Evolutionary conservation across 2,329 filamentous ascomycete species (phyloP).

Genomic region (Cladobotryum mycophilum): DNA sequence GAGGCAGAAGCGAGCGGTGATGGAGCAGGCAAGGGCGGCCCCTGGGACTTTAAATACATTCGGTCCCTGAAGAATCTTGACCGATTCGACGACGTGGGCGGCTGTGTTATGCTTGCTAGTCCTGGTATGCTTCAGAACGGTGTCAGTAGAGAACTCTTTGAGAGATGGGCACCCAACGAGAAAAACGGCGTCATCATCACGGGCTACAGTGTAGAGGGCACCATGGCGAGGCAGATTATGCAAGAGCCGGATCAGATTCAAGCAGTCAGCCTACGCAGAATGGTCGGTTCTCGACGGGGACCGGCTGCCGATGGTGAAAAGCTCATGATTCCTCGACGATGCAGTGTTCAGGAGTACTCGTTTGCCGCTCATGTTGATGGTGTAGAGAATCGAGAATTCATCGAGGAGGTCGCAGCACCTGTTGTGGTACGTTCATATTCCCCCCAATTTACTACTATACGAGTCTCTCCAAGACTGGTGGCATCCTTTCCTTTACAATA

Average conservation of each 20-base stretch:
- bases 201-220: slow-evolving; percentile 96
- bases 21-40: slow-evolving; percentile 67
- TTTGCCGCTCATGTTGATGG: slow-evolving; percentile 97
- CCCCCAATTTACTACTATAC: not conserved
- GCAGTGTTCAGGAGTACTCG: slow-evolving; percentile 88
- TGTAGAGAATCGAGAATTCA: slow-evolving; percentile 91
- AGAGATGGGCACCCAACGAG: slow-evolving; percentile 92
- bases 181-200: slow-evolving; percentile 99
- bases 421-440: slow-evolving; percentile 66
- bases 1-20: slow-evolving; percentile 79
- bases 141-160: slow-evolving; percentile 84
- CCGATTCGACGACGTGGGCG: slow-evolving; percentile 89
- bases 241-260: slow-evolving; percentile 93
- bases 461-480: too few relatives aligned
- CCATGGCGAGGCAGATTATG: slow-evolving; percentile 94
- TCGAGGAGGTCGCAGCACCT: slow-evolving; percentile 85
- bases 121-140: slow-evolving; percentile 98
- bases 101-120: slow-evolving; percentile 94
- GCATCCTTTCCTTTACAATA: too few relatives aligned
- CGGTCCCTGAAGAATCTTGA: slow-evolving; percentile 88
- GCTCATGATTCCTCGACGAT: slow-evolving; percentile 84
- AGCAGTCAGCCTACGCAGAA: slow-evolving; percentile 77
- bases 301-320: slow-evolving; percentile 71
- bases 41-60: slow-evolving; percentile 96
- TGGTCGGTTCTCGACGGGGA: slow-evolving; percentile 54